These are phyloP conservation scores for Thalassiosira profunda DNA, from an alignment of 108 stramenopile genomes.

Conservation along the genomic window DNA sequence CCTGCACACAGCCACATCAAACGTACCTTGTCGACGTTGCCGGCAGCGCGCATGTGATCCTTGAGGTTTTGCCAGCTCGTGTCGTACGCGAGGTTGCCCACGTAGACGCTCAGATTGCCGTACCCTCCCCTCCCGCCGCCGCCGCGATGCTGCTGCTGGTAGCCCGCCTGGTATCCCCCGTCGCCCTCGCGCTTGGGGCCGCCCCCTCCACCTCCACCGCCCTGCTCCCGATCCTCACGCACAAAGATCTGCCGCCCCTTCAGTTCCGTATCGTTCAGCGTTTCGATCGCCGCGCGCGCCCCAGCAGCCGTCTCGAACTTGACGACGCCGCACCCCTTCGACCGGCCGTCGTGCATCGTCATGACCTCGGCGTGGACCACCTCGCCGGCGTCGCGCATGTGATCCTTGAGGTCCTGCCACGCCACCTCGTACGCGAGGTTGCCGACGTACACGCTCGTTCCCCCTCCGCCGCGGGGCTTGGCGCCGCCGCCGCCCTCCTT, in stretches of 20 bases:
- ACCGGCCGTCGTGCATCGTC: slow-evolving; percentile 64
- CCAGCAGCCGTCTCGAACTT: slow-evolving; percentile 64
- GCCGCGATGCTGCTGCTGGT: slow-evolving; percentile 30
- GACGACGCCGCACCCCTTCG: slow-evolving; percentile 90
- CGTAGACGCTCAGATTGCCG: slow-evolving; percentile 71
- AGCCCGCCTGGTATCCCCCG: slow-evolving; percentile 38
- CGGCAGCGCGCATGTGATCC: slow-evolving; percentile 94
- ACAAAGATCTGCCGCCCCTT: slow-evolving; percentile 72
- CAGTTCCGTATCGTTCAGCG: slow-evolving; percentile 72
- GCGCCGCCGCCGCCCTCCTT: slow-evolving; percentile 23
- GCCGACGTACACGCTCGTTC: slow-evolving; percentile 87
- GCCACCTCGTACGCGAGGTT: slow-evolving; percentile 85
- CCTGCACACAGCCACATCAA: neutral
- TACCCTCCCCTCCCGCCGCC: slow-evolving; percentile 35
- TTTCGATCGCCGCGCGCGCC: slow-evolving; percentile 68
- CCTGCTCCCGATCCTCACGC: slow-evolving; percentile 57
- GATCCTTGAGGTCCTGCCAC: slow-evolving; percentile 97
- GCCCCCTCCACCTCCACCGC: slow-evolving; percentile 49
- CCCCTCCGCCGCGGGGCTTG: neutral
- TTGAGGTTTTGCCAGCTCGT: slow-evolving; percentile 94
- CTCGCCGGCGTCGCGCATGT: slow-evolving; percentile 88
- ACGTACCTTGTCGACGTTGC: slow-evolving; percentile 81
- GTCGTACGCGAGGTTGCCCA: slow-evolving; percentile 88
- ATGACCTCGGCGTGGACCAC: slow-evolving; percentile 87
- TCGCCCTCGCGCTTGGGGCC: slow-evolving; percentile 30